A percentile compares a stretch with the other conserved stretches of the same genome.
Evolutionary conservation across 768 basidiomycete genomes (phyloP).

Genomic region (Collybia sordida): DNA sequence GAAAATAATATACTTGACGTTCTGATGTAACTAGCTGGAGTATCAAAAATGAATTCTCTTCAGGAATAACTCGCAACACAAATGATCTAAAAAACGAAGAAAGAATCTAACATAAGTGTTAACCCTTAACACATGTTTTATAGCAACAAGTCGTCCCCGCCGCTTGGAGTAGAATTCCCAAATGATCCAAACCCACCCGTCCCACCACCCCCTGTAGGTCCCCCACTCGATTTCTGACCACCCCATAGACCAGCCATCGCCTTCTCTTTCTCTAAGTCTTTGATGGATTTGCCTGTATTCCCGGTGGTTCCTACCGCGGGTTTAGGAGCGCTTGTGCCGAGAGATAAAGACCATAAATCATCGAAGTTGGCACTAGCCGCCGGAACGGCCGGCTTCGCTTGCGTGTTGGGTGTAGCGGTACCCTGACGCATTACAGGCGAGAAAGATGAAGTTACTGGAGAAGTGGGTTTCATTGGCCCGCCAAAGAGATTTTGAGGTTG

Average conservation of each 20-base stretch:
- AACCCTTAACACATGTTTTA: slow-evolving; percentile 15
- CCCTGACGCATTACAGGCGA: slow-evolving; percentile 8
- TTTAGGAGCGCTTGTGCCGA: slow-evolving; percentile 49
- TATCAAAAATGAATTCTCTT: neutral
- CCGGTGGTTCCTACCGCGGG: slow-evolving; percentile 23
- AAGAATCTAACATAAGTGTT: neutral
- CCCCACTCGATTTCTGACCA: slow-evolving; percentile 16
- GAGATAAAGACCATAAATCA: slow-evolving; percentile 84
- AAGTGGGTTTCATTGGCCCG: slow-evolving; percentile 32
- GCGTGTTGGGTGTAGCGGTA: slow-evolving; percentile 15
- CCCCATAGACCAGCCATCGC: slow-evolving; percentile 83
- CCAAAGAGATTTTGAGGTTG: slow-evolving; percentile 25
- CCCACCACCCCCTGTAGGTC: neutral
- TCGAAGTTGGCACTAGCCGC: slow-evolving; percentile 64
- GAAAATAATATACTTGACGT: slow-evolving; percentile 7
- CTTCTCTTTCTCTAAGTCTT: slow-evolving; percentile 89
- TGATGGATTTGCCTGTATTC: slow-evolving; percentile 68
- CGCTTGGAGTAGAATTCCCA: slow-evolving; percentile 22
- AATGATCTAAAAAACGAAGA: neutral
- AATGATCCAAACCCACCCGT: slow-evolving; percentile 31
- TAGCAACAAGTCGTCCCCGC: slow-evolving; percentile 43
- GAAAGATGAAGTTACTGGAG: slow-evolving; percentile 15
- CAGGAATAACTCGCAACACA: neutral
- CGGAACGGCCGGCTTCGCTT: slow-evolving; percentile 32
- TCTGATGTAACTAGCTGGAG: too few relatives aligned